A percentile compares a stretch with the other conserved stretches of the same genome.
Evolutionary conservation across 768 basidiomycete genomes (phyloP).

Genomic region (Boletus barrowsii): DNA sequence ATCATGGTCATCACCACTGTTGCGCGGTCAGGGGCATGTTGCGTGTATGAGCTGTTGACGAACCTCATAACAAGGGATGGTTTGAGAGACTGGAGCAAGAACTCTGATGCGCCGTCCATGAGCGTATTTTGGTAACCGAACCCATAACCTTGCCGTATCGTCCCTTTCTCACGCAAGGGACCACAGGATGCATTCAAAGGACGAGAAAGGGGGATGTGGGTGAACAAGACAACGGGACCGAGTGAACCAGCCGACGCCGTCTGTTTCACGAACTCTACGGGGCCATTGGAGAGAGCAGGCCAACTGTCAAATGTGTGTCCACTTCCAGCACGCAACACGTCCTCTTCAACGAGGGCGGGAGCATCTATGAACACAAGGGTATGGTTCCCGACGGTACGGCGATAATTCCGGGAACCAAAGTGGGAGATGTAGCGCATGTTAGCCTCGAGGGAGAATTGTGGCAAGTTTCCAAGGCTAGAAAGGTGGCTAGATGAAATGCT

Average conservation of each 20-base stretch:
- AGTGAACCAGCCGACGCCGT: conserved; percentile 27
- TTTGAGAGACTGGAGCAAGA: conserved; percentile 59
- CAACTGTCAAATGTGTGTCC: conserved; percentile 45
- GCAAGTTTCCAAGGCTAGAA: conserved; percentile 28
- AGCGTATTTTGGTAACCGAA: conserved; percentile 84
- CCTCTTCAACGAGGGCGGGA: conserved; percentile 72
- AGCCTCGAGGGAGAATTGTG: conserved; percentile 40
- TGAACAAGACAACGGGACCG: conserved; percentile 68
- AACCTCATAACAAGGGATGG: conserved; percentile 79
- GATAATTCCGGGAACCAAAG: conserved; percentile 73
- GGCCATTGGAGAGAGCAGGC: conserved; percentile 45
- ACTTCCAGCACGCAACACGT: conserved; percentile 44
- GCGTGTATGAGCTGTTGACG: conserved; percentile 8
- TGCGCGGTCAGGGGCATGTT: conserved; percentile 6
- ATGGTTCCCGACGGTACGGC: conserved; percentile 65
- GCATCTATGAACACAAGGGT: conserved; percentile 72
- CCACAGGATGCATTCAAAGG: conserved; percentile 71
- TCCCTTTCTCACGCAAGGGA: conserved; percentile 68
- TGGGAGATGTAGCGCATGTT: conserved; percentile 60
- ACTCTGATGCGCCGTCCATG: conserved; percentile 59
- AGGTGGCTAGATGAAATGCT: conserved; percentile 1
- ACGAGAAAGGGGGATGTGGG: conserved; percentile 86
- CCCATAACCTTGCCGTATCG: conserved; percentile 70
- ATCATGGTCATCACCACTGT: conserved; percentile 92
- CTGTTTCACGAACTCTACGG: conserved; percentile 52